Base-by-base conservation (phyloP, 306 rosid genomes). In the Purshia tridentata region DNA sequence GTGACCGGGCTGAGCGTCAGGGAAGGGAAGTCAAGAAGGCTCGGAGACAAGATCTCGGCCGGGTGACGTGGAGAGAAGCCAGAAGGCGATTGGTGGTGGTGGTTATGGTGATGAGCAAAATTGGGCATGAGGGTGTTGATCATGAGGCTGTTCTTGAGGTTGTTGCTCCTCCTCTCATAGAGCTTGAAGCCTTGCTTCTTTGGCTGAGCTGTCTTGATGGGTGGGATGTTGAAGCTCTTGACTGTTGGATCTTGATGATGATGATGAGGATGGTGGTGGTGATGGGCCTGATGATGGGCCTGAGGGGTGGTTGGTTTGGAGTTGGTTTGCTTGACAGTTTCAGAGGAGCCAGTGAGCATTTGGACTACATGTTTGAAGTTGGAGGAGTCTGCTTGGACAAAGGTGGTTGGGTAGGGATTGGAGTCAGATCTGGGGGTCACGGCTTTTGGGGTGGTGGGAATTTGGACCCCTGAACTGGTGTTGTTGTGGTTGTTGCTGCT, bases 341-440 rank as follows among this genome's bases (percentile, higher is more conserved):
- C 94, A 3, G 96, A 78, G 15, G 97, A 89, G 58, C 99, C 99
- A 0, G 99, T 94, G 69, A 94, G 90, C 98, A 91, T 90, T 84
- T 94, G 99, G 78, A 94, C 99, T 1, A 94, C 99, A 3, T 91
- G 97, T 67, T 94, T 94, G 96, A 94, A 94, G 76, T 75, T 91
- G 29, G 98, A 73, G 60, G 96, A 80, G 75, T 94, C 96, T 2
- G 99, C 99, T 69, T 94, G 99, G 11, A 94, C 97, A 76, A 94
- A 94, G 42, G 99, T 94, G 0, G 99, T 94, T 23, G 98, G 96
- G 55, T 94, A 89, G 7, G 98, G 97, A 55, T 87, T 85, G 58
- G 91, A 69, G 58, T 94, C 99, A 88, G 99, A 91, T 94, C 99
- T 91, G 81, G 96, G 99, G 0, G 85, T 84, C 16, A 60, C 42